Evolutionary conservation across 192 early-diverging fungal genomes (phyloP), one percentile per base, ranked within the genome.

Genomic region (Paraglomus brasilianum): DNA sequence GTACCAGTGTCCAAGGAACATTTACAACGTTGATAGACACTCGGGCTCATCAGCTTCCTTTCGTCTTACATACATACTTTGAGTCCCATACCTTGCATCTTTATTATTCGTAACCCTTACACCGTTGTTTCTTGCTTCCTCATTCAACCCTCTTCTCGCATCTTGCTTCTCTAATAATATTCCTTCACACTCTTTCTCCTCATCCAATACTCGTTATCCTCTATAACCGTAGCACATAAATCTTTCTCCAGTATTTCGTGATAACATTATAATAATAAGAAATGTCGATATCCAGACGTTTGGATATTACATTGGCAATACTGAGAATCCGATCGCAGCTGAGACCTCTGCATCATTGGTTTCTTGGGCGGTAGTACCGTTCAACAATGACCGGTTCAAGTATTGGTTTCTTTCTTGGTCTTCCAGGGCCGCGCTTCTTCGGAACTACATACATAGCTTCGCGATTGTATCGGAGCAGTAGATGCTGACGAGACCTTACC

Each of bases 191-290:
- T 69, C 21, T 36, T 69, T 58, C 67, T 56, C 7, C 48, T 46
- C 38, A 9, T 13, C 67, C 67, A 69, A 69, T 69, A 69, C 30
- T 58, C 40, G 39, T 44, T 30, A 45, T 69, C 55, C 13, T 69
- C 67, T 52, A 69, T 69, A 5, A 69, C 67, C 4, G 67, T 55
- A 14, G 30, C 50, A 47, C 67, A 69, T 69, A 69, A 69, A 69
- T 69, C 67, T 69, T 69, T 69, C 67, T 91, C 86, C 22, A 92
- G 48, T 55, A 89, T 84, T 40, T 89, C 87, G 10, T 86, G 82
- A 77, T 90, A 92, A 62, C 91, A 92, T 15, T 84, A 83, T 19
- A 91, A 70, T 38, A 73, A n/a, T 78, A 43, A 92, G 60, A 43
- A 86, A 85, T 15, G 85, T 77, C 19, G 81, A 77, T 61, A 78